Conservation (phyloP, 768 basidiomycete species). For the Rhodotorula sphaerocarpa region DNA sequence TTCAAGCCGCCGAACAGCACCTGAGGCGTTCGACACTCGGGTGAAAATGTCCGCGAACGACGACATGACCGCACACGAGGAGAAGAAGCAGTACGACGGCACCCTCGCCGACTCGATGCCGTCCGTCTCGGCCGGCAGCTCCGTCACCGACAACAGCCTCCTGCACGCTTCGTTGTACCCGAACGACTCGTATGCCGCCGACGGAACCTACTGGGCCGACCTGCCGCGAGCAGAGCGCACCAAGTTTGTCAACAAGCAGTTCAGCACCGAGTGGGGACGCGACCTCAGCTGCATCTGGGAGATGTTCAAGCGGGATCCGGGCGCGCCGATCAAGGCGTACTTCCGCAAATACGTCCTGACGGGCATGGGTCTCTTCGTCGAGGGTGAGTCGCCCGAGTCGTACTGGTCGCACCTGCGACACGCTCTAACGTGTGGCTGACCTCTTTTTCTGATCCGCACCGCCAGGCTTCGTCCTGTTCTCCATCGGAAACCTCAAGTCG, state of each 20-base stretch:
- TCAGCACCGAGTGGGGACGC: slow-evolving; percentile 41
- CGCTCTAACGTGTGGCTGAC: no score
- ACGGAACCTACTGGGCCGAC: slow-evolving; percentile 44
- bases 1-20: not conserved
- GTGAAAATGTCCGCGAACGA: no score
- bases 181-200: slow-evolving; percentile 34
- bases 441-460: slow-evolving; percentile 36
- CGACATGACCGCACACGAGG: not conserved
- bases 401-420: no score
- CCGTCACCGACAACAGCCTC: slow-evolving; percentile 12
- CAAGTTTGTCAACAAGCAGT: slow-evolving; percentile 42
- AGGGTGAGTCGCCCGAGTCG: slow-evolving; percentile 4
- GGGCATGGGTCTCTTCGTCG: slow-evolving; percentile 40
- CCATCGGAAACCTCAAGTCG: slow-evolving; percentile 45
- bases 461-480: slow-evolving; percentile 46
- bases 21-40: not conserved
- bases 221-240: slow-evolving; percentile 39
- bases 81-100: not conserved
- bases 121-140: not conserved
- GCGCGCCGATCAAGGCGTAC: slow-evolving; percentile 41
- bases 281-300: slow-evolving; percentile 41
- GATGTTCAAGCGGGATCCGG: slow-evolving; percentile 45
- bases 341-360: slow-evolving; percentile 44
- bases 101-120: not conserved
- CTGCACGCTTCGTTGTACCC: slow-evolving; percentile 38